A percentile compares a stretch with the other conserved stretches of the same genome.
Conservation (phyloP, 768 basidiomycete genomes). For the Dacryopinax spathularia region DNA sequence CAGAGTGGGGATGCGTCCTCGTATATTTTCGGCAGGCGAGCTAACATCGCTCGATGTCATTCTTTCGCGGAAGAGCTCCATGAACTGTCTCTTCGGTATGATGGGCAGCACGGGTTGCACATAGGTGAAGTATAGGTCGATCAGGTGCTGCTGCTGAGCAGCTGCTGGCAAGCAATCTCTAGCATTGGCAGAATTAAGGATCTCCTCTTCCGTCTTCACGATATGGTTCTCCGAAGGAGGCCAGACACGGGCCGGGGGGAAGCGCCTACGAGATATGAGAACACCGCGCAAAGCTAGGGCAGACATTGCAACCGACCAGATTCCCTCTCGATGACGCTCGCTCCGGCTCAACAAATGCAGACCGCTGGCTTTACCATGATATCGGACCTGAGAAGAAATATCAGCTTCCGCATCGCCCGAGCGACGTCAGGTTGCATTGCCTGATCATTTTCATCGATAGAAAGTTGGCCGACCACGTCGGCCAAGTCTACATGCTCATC, state of each 20-base stretch:
- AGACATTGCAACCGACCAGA: slow-evolving; percentile 6
- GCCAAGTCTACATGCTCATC: slow-evolving; percentile 29
- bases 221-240: slow-evolving; percentile 38
- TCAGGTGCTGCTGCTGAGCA: slow-evolving; percentile 48
- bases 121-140: slow-evolving; percentile 65
- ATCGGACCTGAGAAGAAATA: slow-evolving; percentile 35
- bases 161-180: slow-evolving; percentile 38
- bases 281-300: neutral
- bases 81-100: slow-evolving; percentile 54
- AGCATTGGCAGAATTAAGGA: slow-evolving; percentile 20
- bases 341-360: slow-evolving; percentile 42
- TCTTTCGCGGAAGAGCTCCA: slow-evolving; percentile 34
- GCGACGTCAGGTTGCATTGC: neutral
- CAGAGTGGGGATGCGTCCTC: slow-evolving; percentile 36
- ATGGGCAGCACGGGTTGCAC: slow-evolving; percentile 71
- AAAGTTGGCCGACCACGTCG: slow-evolving; percentile 71
- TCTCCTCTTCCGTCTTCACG: slow-evolving; percentile 15
- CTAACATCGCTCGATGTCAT: slow-evolving; percentile 4
- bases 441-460: slow-evolving; percentile 74
- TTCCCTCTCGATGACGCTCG: neutral
- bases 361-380: slow-evolving; percentile 75
- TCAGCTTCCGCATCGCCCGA: neutral
- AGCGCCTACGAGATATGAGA: slow-evolving; percentile 28
- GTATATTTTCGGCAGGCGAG: slow-evolving; percentile 1
- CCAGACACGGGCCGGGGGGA: slow-evolving; percentile 84